Base-by-base conservation (phyloP, 2,329 filamentous ascomycete species). In the Neonectria ditissima region DNA sequence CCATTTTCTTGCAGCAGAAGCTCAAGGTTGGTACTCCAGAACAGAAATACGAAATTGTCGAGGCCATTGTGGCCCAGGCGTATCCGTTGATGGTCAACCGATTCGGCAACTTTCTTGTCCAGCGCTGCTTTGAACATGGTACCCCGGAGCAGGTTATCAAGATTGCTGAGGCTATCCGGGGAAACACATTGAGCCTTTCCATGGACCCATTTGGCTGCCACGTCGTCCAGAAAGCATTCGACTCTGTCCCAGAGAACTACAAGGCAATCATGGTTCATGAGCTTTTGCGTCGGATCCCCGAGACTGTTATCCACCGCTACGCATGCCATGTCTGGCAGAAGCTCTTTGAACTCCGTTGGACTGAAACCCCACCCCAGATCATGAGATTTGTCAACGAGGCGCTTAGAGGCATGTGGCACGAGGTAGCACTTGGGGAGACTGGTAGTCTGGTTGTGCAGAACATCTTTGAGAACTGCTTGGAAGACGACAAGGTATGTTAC, bases 311-410 rank as follows among this genome's bases (percentile, higher is more conserved):
- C 76, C 97, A 99, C 80, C 92, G 97, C 70, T 99, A 99, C 80
- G 96, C 96, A 63, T 99, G 96, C 75, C 96, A 99, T 79, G 96
- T 99, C 67, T 99, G 96, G 96, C 96, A 99, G 83, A 99, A 99
- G 84, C 88, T 99, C 28, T 99, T 99, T 78, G 96, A 99, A 80
- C 88, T 99, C 71, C 91, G 96, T 75, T 99, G 96, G 96, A 93
- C 90, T 67, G 92, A 94, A 73, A 92, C 94, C 41, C 96, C 96
- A 44, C 96, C 96, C 24, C 94, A 97, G 79, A 97, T 99, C 80
- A 99, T 99, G 96, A 92, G 92, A 74, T 97, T 93, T 74, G 97
- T 99, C 80, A 99, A 99, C 75, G 94, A 98, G 72, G 92, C 96
- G 64, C 87, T 99, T 58, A 88, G 89, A 63, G 95, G 95, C 63